Evolutionary conservation across 2,329 filamentous ascomycete genomes (phyloP).

Genomic region (Epichloe gansuensis): DNA sequence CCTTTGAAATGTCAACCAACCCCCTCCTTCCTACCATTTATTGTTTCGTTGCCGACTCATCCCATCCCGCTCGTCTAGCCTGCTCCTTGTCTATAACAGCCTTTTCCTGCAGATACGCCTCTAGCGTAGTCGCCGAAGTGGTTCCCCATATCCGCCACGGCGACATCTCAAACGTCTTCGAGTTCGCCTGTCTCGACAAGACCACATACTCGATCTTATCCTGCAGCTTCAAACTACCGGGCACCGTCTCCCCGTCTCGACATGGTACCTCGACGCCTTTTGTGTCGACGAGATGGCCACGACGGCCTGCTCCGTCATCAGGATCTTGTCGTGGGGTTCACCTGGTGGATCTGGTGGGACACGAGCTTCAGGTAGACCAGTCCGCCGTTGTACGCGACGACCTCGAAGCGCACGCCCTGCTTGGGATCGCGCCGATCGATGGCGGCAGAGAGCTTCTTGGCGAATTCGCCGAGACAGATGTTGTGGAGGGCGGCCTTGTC

Average conservation of each 20-base stretch:
- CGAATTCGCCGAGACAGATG: slow-evolving; percentile 43
- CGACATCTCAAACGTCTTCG: slow-evolving; percentile 31
- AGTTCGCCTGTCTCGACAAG: slow-evolving; percentile 36
- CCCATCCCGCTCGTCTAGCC: slow-evolving; percentile 21
- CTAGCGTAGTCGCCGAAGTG: slow-evolving; percentile 38
- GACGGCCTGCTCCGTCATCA: slow-evolving; percentile 39
- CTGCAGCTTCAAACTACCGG: slow-evolving; percentile 37
- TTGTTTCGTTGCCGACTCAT: slow-evolving; percentile 8
- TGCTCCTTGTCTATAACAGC: slow-evolving; percentile 22
- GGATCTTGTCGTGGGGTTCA: slow-evolving; percentile 29
- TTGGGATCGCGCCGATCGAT: slow-evolving; percentile 38
- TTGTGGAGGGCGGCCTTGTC: slow-evolving; percentile 37
- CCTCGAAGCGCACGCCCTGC: slow-evolving; percentile 39
- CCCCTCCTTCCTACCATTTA: not conserved
- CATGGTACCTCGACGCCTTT: slow-evolving; percentile 32
- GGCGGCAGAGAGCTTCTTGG: slow-evolving; percentile 36
- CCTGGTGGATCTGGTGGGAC: slow-evolving; percentile 39
- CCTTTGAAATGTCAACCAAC: too few species aligned
- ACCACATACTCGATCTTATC: slow-evolving; percentile 54
- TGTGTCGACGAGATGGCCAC: slow-evolving; percentile 48
- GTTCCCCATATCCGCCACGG: slow-evolving; percentile 58
- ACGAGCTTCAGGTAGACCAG: slow-evolving; percentile 36
- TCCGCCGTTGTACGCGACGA: slow-evolving; percentile 35
- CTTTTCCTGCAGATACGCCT: slow-evolving; percentile 26
- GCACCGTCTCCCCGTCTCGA: slow-evolving; percentile 25